Evolutionary conservation across 331 rosid genomes (phyloP).

Genomic region (Malus hybrid): DNA sequence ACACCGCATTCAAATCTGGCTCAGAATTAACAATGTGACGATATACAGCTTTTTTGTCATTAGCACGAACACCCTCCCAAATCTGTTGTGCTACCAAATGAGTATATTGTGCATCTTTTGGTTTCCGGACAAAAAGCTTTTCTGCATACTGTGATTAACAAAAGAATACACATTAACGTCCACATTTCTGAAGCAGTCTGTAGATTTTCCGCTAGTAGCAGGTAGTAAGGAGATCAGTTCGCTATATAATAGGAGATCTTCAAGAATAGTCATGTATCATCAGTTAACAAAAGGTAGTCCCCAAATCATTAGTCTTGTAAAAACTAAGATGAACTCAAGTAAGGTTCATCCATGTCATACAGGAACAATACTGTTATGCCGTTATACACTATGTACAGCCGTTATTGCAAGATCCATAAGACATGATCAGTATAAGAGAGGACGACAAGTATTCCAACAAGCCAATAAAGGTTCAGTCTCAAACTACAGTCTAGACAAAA

Average conservation of each 20-base stretch:
- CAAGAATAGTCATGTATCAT: background rate
- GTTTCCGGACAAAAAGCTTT: slow-evolving; percentile 77
- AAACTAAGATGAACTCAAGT: background rate
- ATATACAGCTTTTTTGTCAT: slow-evolving; percentile 89
- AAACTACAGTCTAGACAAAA: background rate
- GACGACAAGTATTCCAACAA: background rate
- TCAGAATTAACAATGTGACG: slow-evolving; percentile 83
- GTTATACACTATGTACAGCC: background rate
- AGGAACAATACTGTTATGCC: background rate
- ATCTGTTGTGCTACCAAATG: slow-evolving; percentile 74
- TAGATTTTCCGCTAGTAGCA: background rate
- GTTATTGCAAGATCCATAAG: background rate
- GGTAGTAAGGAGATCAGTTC: slow-evolving; percentile 1
- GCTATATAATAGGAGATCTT: background rate
- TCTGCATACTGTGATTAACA: slow-evolving; percentile 73
- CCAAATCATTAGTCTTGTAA: background rate
- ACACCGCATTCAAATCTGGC: slow-evolving; percentile 63
- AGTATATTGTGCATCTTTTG: slow-evolving; percentile 68
- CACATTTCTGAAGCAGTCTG: slow-evolving; percentile 6
- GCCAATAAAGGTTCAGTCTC: background rate
- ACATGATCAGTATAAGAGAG: background rate
- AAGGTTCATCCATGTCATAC: background rate
- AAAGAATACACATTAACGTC: slow-evolving; percentile 6
- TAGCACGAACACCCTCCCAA: slow-evolving; percentile 84
- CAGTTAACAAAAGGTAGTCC: background rate